A percentile compares a stretch with the other conserved stretches of the same genome.
Conservation (phyloP, 106 monocot genomes). For the Platanthera guangdongensis region DNA sequence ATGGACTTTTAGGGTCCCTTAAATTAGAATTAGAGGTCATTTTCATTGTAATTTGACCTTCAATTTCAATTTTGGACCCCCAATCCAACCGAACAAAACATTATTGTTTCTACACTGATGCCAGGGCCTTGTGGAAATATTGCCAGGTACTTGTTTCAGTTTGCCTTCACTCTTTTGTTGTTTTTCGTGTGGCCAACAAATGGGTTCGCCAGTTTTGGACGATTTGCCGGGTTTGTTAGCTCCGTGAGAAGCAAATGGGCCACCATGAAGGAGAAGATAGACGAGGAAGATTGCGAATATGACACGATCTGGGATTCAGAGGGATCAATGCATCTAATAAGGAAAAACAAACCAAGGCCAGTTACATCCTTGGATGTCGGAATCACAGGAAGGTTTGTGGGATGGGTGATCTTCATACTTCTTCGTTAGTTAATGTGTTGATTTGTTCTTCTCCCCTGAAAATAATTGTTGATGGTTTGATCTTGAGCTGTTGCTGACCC, state of each 20-base stretch:
- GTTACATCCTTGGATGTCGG: slow-evolving; percentile 28
- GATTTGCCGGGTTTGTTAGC: slow-evolving; percentile 11
- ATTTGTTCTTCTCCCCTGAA: no score
- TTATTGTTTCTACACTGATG: neutral
- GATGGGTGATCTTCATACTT: neutral
- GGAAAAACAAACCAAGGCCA: slow-evolving; percentile 31
- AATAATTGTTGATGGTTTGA: no score
- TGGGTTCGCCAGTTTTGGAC: slow-evolving; percentile 39
- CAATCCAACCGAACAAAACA: no score
- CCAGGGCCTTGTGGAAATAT: neutral
- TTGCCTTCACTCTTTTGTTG: slow-evolving; percentile 60
- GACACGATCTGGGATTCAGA: slow-evolving; percentile 99
- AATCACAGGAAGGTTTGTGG: slow-evolving; percentile 44
- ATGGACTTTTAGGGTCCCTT: no score
- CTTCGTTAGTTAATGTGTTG: neutral
- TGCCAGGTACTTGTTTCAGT: slow-evolving; percentile 68
- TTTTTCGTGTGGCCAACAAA: slow-evolving; percentile 65
- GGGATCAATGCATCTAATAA: slow-evolving; percentile 91
- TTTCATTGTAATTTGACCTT: no score
- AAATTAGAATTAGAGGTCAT: no score
- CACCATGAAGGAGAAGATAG: slow-evolving; percentile 65
- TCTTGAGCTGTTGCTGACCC: no score
- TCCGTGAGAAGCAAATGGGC: slow-evolving; percentile 20
- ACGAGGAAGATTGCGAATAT: slow-evolving; percentile 78
- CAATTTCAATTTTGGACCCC: no score